Conservation (phyloP, 805 yeast species). For the Candida nemodendra region DNA sequence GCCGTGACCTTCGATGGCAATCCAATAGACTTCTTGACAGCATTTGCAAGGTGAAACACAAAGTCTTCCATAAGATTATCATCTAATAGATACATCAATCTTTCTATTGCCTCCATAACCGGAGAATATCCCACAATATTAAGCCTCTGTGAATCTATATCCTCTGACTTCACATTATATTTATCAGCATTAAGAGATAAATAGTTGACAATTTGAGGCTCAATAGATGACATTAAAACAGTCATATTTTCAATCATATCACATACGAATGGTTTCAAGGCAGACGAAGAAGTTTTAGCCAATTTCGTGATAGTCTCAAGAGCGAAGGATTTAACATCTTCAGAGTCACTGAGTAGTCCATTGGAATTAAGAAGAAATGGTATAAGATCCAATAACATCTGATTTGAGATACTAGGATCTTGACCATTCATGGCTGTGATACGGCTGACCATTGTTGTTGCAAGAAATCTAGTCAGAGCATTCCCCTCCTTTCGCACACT, state of each 20-base stretch:
- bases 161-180: conserved; percentile 67
- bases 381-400: conserved; percentile 54
- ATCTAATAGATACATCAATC: conserved; percentile 57
- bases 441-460: conserved; percentile 58
- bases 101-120: conserved; percentile 82
- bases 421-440: conserved; percentile 45
- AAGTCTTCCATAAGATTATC: conserved; percentile 47
- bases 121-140: conserved; percentile 80
- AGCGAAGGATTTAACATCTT: conserved; percentile 77
- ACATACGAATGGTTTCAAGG: conserved; percentile 67
- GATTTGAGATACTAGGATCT: conserved; percentile 39
- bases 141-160: conserved; percentile 74
- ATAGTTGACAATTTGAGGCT: conserved; percentile 88
- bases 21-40: conserved; percentile 74
- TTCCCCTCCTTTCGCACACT: conserved; percentile 84
- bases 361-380: conserved; percentile 79
- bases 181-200: conserved; percentile 85
- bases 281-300: conserved; percentile 59
- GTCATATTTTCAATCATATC: conserved; percentile 67
- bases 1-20: conserved; percentile 90
- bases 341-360: conserved; percentile 82
- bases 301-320: conserved; percentile 70
- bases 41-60: conserved; percentile 47
- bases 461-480: conserved; percentile 62
- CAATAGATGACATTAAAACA: conserved; percentile 76